These are phyloP conservation scores for Penicillium silybi DNA, from an alignment of 495 filamentous ascomycete genomes.

Conservation along the genomic window DNA sequence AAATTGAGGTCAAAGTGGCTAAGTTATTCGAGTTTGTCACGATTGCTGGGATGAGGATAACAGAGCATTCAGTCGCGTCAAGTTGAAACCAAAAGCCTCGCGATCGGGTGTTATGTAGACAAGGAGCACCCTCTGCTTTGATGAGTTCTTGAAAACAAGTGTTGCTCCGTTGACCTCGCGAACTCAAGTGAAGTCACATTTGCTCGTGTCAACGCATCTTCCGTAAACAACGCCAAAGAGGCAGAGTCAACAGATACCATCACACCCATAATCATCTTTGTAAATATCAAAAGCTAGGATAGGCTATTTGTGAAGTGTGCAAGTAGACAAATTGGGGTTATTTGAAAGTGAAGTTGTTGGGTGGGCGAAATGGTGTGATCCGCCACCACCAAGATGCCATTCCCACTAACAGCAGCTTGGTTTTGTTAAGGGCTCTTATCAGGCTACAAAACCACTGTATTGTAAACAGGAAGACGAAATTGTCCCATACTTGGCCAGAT, in stretches of 20 bases:
- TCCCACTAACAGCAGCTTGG: neutral
- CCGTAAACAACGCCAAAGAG: neutral
- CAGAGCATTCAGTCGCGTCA: neutral
- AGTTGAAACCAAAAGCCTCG: neutral
- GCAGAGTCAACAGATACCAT: neutral
- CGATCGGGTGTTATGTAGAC: neutral
- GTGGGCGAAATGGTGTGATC: slow-evolving; percentile 5
- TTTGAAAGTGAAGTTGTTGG: neutral
- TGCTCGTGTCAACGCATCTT: neutral
- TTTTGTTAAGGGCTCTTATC: neutral
- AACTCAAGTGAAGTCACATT: neutral
- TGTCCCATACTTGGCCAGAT: slow-evolving; percentile 5
- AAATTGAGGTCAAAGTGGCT: neutral
- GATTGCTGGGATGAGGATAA: neutral
- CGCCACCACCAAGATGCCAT: slow-evolving; percentile 5
- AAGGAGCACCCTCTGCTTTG: no score
- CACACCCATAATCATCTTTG: neutral
- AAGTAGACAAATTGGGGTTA: neutral
- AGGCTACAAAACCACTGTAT: neutral
- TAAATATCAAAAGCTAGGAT: no score
- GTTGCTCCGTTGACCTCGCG: neutral
- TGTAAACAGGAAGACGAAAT: neutral
- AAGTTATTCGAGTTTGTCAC: no score
- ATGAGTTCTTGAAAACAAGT: no score
- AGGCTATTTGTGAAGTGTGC: no score